Conservation (phyloP, 2,329 filamentous ascomycete genomes). For the Pseudogymnoascus sp. region DNA sequence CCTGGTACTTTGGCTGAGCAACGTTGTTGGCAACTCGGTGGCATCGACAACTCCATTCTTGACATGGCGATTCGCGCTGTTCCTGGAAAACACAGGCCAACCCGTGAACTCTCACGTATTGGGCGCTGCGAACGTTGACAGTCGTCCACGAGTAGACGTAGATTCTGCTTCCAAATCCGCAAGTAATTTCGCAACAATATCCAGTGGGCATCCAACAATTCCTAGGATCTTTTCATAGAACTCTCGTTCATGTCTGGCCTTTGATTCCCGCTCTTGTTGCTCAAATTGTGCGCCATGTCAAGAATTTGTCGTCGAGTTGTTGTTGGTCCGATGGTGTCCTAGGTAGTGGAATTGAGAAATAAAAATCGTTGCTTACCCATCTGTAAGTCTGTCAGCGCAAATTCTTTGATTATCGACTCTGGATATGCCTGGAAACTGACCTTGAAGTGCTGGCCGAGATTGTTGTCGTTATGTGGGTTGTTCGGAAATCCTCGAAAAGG, state of each 20-base stretch:
- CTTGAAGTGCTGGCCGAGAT: constrained; percentile 40
- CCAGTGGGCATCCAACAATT: background rate
- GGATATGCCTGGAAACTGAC: constrained; percentile 33
- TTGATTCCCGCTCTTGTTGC: constrained; percentile 1
- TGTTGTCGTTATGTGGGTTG: constrained; percentile 36
- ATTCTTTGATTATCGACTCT: constrained; percentile 18
- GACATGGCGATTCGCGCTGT: background rate
- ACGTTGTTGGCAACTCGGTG: background rate
- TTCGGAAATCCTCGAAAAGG: constrained; percentile 9
- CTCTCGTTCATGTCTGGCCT: background rate
- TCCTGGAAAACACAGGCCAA: background rate
- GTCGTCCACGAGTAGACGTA: background rate
- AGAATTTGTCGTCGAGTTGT: constrained; percentile 2
- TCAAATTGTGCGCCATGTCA: background rate
- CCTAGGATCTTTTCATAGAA: background rate
- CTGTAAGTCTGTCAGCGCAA: constrained; percentile 36
- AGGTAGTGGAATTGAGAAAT: constrained; percentile 15
- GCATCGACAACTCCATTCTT: background rate
- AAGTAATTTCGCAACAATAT: background rate
- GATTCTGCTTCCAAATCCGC: background rate
- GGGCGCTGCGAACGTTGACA: background rate
- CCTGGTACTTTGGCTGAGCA: constrained; percentile 14
- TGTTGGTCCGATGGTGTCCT: background rate
- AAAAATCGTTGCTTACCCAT: constrained; percentile 52
- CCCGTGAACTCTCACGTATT: background rate